Conservation (phyloP, 305 asterid species). For the Plantago lanceolata region DNA sequence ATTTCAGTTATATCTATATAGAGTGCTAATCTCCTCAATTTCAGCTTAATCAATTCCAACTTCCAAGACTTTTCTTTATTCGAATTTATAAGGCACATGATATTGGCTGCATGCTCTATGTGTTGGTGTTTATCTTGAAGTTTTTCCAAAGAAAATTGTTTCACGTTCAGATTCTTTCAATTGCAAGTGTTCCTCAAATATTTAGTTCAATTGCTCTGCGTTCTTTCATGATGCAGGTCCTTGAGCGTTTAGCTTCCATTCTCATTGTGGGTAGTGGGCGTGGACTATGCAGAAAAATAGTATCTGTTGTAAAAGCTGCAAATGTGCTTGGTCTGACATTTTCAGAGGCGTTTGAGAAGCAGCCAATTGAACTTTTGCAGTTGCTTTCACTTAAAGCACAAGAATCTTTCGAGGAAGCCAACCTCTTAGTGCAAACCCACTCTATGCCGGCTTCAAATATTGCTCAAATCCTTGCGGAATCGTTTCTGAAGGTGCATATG, state of each 20-base stretch:
- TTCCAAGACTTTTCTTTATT: no score
- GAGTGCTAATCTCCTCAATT: not conserved
- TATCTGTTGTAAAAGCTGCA: conserved; percentile 87
- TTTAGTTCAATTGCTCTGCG: conserved; percentile 20
- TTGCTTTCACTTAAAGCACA: conserved; percentile 96
- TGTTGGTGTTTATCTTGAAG: not conserved
- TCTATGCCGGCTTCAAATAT: conserved; percentile 88
- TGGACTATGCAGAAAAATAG: conserved; percentile 71
- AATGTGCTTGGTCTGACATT: conserved; percentile 83
- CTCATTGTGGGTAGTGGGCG: conserved; percentile 73
- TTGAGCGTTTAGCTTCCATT: conserved; percentile 62
- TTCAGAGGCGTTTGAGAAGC: conserved; percentile 90
- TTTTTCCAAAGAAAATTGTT: not conserved
- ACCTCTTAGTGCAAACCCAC: conserved; percentile 74
- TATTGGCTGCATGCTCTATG: not conserved
- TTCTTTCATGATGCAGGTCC: conserved; percentile 41
- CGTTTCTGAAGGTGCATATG: conserved; percentile 73
- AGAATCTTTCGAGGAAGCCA: conserved; percentile 92
- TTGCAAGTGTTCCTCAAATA: not conserved
- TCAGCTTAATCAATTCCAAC: no score
- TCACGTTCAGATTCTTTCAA: not conserved
- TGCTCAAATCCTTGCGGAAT: conserved; percentile 98
- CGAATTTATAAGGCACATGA: not conserved
- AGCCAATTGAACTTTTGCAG: conserved; percentile 84
- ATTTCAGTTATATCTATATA: not conserved